Evolutionary conservation across 768 basidiomycete genomes (phyloP).

Genomic region (Mycena latifolia): DNA sequence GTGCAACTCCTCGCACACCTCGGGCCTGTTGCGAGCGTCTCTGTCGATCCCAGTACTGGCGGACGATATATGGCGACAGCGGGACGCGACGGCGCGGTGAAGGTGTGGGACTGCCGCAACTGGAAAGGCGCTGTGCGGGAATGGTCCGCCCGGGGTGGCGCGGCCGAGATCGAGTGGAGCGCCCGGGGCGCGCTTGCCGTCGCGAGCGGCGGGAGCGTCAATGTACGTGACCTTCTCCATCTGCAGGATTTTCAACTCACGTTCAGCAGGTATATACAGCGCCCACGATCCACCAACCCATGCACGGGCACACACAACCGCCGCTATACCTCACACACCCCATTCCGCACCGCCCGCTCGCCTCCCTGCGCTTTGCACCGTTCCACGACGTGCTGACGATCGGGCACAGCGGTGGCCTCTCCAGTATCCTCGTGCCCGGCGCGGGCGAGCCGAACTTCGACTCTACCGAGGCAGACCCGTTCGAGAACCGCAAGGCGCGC

Average conservation of each 20-base stretch:
- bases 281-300: slow-evolving; percentile 71
- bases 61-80: slow-evolving; percentile 94
- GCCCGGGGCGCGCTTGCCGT: slow-evolving; percentile 86
- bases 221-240: slow-evolving; percentile 60
- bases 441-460: slow-evolving; percentile 97
- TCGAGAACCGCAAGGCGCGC: slow-evolving; percentile 84
- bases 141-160: slow-evolving; percentile 77
- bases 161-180: slow-evolving; percentile 86
- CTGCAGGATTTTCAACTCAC: slow-evolving; percentile 11
- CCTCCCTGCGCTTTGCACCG: slow-evolving; percentile 85
- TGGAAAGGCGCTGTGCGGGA: slow-evolving; percentile 91
- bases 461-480: slow-evolving; percentile 93
- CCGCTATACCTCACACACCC: slow-evolving; percentile 93
- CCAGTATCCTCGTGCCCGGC: slow-evolving; percentile 91
- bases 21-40: slow-evolving; percentile 85
- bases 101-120: slow-evolving; percentile 97
- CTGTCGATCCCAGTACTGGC: slow-evolving; percentile 86
- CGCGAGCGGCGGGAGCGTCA: slow-evolving; percentile 85
- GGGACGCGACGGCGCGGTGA: slow-evolving; percentile 89
- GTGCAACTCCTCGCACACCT: slow-evolving; percentile 93
- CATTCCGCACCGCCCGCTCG: slow-evolving; percentile 83
- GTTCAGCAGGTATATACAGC: slow-evolving; percentile 75
- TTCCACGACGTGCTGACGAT: slow-evolving; percentile 89
- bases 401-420: slow-evolving; percentile 83
- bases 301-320: slow-evolving; percentile 64